Evolutionary conservation across 495 filamentous ascomycete genomes (phyloP).

Genomic region (Podospora australis): DNA sequence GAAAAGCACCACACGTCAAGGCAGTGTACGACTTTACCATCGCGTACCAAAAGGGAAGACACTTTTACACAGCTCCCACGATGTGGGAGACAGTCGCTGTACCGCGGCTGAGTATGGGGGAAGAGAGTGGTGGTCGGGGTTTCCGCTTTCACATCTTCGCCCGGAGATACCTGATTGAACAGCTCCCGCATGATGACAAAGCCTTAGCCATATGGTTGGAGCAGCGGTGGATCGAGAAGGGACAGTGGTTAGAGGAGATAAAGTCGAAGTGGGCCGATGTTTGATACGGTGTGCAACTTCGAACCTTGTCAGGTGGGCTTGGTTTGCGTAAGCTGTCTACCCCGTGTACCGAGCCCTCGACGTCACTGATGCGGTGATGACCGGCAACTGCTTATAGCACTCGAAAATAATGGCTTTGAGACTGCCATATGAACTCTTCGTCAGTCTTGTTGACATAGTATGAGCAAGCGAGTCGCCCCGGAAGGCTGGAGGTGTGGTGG

Average conservation of each 20-base stretch:
- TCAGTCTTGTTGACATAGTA: too few relatives aligned
- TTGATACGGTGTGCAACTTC: neutral
- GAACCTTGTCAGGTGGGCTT: too few relatives aligned
- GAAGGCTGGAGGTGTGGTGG: too few relatives aligned
- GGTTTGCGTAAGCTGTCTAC: too few relatives aligned
- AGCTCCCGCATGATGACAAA: conserved; percentile 41
- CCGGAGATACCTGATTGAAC: conserved; percentile 38
- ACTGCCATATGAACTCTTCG: too few relatives aligned
- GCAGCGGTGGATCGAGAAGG: conserved; percentile 48
- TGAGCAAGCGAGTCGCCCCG: too few relatives aligned
- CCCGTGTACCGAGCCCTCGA: too few relatives aligned
- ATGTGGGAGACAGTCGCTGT: conserved; percentile 47
- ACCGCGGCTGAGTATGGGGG: conserved; percentile 25
- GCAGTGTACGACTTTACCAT: conserved; percentile 55
- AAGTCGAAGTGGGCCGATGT: conserved; percentile 16
- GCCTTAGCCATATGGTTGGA: conserved; percentile 47
- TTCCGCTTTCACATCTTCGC: conserved; percentile 48
- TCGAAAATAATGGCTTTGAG: too few relatives aligned
- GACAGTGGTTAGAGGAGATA: conserved; percentile 42
- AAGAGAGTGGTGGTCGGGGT: conserved; percentile 12
- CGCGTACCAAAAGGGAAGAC: conserved; percentile 42
- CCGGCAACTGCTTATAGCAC: too few relatives aligned
- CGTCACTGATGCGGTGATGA: too few relatives aligned
- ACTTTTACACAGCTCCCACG: conserved; percentile 41
- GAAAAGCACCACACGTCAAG: conserved; percentile 45